These are phyloP conservation scores for Fraxinus quadrangulata DNA, from an alignment of 257 asterid species.

Conservation along the genomic window DNA sequence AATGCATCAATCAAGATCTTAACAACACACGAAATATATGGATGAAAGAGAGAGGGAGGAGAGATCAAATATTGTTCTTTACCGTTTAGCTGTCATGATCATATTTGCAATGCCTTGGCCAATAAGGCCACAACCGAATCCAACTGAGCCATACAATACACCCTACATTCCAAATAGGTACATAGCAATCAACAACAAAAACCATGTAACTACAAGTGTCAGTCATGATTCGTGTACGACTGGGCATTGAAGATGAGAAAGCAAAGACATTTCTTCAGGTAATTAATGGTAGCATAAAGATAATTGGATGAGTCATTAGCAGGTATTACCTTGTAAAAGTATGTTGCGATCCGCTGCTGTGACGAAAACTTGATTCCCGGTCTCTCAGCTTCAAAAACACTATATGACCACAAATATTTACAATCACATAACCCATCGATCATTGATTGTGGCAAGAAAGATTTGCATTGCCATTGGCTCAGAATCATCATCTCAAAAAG, in stretches of 20 bases:
- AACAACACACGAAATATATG: background rate
- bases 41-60: constrained; percentile 19
- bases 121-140: constrained; percentile 85
- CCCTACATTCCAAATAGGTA: constrained; percentile 55
- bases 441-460: background rate
- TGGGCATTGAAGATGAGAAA: background rate
- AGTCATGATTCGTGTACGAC: constrained; percentile 21
- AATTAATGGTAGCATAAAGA: constrained; percentile 10
- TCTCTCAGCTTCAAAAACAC: constrained; percentile 93
- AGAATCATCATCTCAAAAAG: constrained; percentile 5
- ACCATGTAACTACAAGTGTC: constrained; percentile 7
- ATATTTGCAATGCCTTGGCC: constrained; percentile 96
- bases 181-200: constrained; percentile 17
- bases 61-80: constrained; percentile 13
- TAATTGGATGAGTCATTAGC: constrained; percentile 8
- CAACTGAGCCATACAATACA: constrained; percentile 85
- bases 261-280: background rate
- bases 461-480: constrained; percentile 5
- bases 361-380: constrained; percentile 77
- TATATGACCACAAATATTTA: constrained; percentile 32
- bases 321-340: constrained; percentile 79
- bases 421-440: constrained; percentile 4
- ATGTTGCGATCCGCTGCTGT: constrained; percentile 85
- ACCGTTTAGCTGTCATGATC: constrained; percentile 96
- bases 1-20: constrained; percentile 11